phyloP scores from a whole-genome alignment of 225 moss, liverwort and hornwort species.

The Sphagnum tenellum region DNA sequence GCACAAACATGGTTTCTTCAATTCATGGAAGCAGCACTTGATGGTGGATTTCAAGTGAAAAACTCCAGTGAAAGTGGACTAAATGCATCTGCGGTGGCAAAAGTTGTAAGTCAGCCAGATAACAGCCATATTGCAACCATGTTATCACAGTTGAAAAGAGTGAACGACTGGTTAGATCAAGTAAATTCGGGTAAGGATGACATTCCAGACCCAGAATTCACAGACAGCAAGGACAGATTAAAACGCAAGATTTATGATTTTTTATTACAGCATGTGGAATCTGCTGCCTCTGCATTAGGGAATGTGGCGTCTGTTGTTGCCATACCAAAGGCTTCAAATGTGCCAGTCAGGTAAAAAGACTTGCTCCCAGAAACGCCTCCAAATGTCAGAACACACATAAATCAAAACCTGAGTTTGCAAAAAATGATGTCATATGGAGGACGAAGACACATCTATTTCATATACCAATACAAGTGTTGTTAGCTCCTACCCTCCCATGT shows the following conservation, averaged over 20 bases:
- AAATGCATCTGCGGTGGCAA: conserved; percentile 6
- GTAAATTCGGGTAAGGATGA: conserved; percentile 18
- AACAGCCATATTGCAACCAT: conserved; percentile 57
- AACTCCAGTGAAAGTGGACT: conserved; percentile 4
- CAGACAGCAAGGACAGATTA: conserved; percentile 33
- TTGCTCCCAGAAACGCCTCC: too few species aligned
- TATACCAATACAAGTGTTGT: too few species aligned
- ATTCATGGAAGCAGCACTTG: conserved; percentile 47
- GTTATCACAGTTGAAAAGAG: conserved; percentile 54
- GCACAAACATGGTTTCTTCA: conserved; percentile 47
- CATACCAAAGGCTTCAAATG: too few species aligned
- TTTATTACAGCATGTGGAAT: conserved; percentile 56
- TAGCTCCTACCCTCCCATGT: too few species aligned
- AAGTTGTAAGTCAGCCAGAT: conserved; percentile 31
- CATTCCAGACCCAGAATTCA: conserved; percentile 8
- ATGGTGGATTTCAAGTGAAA: conserved; percentile 26
- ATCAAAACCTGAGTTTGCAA: too few species aligned
- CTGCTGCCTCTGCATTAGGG: conserved; percentile 56
- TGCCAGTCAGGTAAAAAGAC: too few species aligned
- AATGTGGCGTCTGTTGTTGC: conserved; percentile 10
- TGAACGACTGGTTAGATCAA: conserved; percentile 59
- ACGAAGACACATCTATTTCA: too few species aligned
- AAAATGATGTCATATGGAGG: too few species aligned
- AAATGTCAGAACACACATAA: too few species aligned
- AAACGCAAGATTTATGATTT: conserved; percentile 59